Evolutionary conservation across 1,284 basidiomycete species (phyloP).

Genomic region (Macrocybe sp.): DNA sequence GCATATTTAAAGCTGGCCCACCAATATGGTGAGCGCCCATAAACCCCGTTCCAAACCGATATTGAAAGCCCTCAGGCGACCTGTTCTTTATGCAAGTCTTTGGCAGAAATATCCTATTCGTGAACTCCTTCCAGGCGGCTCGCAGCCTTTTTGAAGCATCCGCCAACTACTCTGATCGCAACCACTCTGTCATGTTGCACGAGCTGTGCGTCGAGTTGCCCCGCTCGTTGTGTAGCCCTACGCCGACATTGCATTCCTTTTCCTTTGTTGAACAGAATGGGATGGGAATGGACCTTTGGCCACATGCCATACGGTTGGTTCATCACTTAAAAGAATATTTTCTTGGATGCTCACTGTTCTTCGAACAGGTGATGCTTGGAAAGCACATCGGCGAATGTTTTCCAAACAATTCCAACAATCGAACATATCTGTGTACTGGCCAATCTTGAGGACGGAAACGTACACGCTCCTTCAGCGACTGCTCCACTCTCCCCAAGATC

Average conservation of each 20-base stretch:
- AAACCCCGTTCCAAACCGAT: background rate
- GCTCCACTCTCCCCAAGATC: conserved; percentile 25
- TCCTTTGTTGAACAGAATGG: conserved; percentile 31
- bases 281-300: conserved; percentile 47
- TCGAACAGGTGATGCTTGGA: conserved; percentile 40
- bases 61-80: conserved; percentile 24
- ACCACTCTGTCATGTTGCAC: conserved; percentile 28
- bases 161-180: conserved; percentile 39
- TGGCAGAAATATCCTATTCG: conserved; percentile 37
- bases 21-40: conserved; percentile 27
- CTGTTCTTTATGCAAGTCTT: conserved; percentile 39
- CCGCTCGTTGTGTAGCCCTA: background rate
- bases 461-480: conserved; percentile 29
- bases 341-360: background rate
- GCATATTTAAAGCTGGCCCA: conserved; percentile 29
- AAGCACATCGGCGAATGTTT: conserved; percentile 42
- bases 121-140: conserved; percentile 35
- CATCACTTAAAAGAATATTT: background rate
- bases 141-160: conserved; percentile 43
- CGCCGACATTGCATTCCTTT: conserved; percentile 2
- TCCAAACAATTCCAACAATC: conserved; percentile 38
- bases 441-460: conserved; percentile 31
- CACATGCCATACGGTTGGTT: conserved; percentile 44
- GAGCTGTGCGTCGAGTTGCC: conserved; percentile 21
- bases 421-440: conserved; percentile 31